phyloP scores from a whole-genome alignment of 768 basidiomycete genomes.

The Cystoderma amianthinum region DNA sequence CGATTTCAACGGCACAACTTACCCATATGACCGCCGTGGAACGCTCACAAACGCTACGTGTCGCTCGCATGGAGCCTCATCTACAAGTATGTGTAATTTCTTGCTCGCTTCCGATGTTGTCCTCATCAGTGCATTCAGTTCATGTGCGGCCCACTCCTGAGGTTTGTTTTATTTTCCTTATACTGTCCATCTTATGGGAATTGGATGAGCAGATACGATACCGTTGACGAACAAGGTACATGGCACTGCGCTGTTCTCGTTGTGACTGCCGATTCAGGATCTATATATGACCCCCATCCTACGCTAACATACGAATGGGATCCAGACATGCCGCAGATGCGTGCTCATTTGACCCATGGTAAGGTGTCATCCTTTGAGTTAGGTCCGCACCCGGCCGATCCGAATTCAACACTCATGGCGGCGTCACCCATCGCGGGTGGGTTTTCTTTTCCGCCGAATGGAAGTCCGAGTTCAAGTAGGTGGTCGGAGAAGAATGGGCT shows the following conservation, averaged over 20 bases:
- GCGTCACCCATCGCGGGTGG: constrained; percentile 9
- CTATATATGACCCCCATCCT: constrained; percentile 71
- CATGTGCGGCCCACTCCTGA: constrained; percentile 86
- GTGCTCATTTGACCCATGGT: constrained; percentile 6
- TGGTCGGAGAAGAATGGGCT: not conserved
- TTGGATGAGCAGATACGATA: constrained; percentile 64
- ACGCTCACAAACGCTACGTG: constrained; percentile 49
- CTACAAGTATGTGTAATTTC: constrained; percentile 43
- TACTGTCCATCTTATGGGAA: not conserved
- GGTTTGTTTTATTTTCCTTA: constrained; percentile 18
- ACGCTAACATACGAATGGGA: constrained; percentile 70
- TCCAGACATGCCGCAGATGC: constrained; percentile 26
- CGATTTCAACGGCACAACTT: constrained; percentile 30
- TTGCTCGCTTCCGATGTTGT: constrained; percentile 2
- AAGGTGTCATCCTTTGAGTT: constrained; percentile 42
- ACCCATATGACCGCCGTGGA: constrained; percentile 55
- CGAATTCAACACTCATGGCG: constrained; percentile 41
- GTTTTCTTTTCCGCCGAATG: constrained; percentile 5
- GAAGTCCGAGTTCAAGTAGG: too few species aligned
- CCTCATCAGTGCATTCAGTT: constrained; percentile 35
- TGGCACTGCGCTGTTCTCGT: constrained; percentile 89
- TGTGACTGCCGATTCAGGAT: constrained; percentile 80
- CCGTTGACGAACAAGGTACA: constrained; percentile 64
- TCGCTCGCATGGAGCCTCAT: constrained; percentile 71
- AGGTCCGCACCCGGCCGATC: constrained; percentile 71